Conservation (phyloP, 495 filamentous ascomycete species). For the Daldinia loculata region DNA sequence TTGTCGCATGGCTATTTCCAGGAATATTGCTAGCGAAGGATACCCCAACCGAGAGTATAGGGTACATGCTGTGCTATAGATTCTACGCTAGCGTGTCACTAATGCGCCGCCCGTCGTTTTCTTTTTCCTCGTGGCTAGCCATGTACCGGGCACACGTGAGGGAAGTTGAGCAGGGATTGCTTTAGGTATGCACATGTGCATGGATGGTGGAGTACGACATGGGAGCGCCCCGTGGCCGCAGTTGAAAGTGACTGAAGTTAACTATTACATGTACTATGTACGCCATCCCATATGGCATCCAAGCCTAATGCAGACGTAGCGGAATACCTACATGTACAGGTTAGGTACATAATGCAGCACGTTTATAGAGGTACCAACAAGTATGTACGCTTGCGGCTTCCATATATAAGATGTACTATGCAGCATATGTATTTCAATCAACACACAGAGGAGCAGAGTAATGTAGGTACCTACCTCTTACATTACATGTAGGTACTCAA, state of each 20-base stretch:
- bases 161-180: slow-evolving; percentile 36
- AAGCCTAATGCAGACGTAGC: slow-evolving; percentile 1
- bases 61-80: slow-evolving; percentile 27
- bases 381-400: slow-evolving; percentile 2
- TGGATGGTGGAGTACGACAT: slow-evolving; percentile 36
- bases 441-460: neutral
- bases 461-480: neutral
- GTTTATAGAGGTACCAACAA: neutral
- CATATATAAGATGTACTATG: neutral
- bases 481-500: neutral
- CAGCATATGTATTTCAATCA: neutral
- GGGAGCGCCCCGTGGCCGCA: slow-evolving; percentile 36
- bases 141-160: slow-evolving; percentile 41
- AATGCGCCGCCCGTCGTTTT: slow-evolving; percentile 36
- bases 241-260: slow-evolving; percentile 11
- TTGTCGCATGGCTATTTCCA: slow-evolving; percentile 46
- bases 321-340: neutral
- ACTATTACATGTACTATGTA: slow-evolving; percentile 12
- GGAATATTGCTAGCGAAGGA: slow-evolving; percentile 23
- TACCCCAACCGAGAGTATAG: slow-evolving; percentile 30
- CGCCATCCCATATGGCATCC: neutral
- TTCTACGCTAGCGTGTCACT: slow-evolving; percentile 32
- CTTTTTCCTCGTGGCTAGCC: slow-evolving; percentile 40
- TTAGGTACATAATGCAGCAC: neutral
- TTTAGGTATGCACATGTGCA: slow-evolving; percentile 38